Evolutionary conservation across 2,329 filamentous ascomycete genomes (phyloP), one percentile per base, ranked within the genome.

Genomic region (Gliomastix tumulicola): DNA sequence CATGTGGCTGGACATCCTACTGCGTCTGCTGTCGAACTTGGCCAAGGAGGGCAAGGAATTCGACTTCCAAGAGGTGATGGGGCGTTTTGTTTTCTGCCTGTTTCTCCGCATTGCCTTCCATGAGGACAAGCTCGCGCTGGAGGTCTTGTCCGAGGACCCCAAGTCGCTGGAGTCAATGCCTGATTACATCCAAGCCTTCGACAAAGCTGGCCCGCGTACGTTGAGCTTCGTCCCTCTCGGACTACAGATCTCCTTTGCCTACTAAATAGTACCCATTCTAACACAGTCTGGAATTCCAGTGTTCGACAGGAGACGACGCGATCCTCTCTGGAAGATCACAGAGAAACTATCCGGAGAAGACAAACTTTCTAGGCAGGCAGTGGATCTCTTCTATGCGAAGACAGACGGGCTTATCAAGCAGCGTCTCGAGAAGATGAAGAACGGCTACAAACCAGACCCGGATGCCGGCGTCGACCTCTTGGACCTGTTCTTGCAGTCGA

Each of bases 281-380:
- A 25, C 22, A 9, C 9, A 25, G n/a, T 32, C n/a, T 12, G 5
- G n/a, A 11, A n/a, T 8, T 32, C n/a, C 30, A 32, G 30, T 32
- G 30, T 32, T 32, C 17, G 30, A 32, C 17, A 15, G 30, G 18
- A 19, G 30, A 18, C 30, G 30, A 12, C 30, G 30, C 30, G 30
- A 32, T 18, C 30, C 30, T 12, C 7, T 32, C n/a, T 32, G 30
- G 30, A 32, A 32, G 17, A 6, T 32, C 6, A 32, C n/a, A 6
- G 30, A 32, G 30, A 32, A 32, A 16, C 30, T 32, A 4, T 32
- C 30, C 7, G 30, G 30, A 6, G 30, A 32, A 32, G 30, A 32
- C 30, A 32, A 32, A 19, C n/a, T 32, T 32, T n/a, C n/a, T 16
- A 12, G 11, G n/a, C n/a, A 32, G 15, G 30, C 30, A 3, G 30